Conservation (phyloP, 192 early-diverging fungal genomes). For the Coemansia sp. region DNA sequence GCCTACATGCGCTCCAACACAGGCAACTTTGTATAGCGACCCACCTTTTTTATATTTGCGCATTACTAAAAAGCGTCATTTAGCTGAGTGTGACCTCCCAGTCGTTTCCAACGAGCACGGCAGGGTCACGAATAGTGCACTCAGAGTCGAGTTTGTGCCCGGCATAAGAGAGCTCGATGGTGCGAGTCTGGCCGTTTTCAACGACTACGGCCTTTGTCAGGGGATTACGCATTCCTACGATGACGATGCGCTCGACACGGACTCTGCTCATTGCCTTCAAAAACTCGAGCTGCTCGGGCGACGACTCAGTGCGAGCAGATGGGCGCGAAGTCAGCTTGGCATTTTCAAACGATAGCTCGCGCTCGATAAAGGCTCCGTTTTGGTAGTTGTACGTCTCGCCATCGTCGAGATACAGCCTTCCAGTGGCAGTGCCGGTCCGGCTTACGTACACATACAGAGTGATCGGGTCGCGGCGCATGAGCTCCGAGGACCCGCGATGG, state of each 20-base stretch:
- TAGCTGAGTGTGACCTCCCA: constrained; percentile 49
- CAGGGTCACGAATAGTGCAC: constrained; percentile 51
- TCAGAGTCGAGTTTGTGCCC: constrained; percentile 16
- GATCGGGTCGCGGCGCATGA: constrained; percentile 85
- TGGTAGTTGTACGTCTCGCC: constrained; percentile 75
- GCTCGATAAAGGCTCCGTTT: constrained; percentile 66
- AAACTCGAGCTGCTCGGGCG: constrained; percentile 18
- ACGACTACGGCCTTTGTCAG: constrained; percentile 35
- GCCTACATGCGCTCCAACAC: constrained; percentile 48
- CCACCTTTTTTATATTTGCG: background rate
- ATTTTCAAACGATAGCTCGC: constrained; percentile 30
- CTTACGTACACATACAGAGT: constrained; percentile 84
- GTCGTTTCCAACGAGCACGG: constrained; percentile 40
- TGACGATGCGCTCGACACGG: constrained; percentile 49
- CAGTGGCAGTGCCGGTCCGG: constrained; percentile 64
- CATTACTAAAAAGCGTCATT: background rate
- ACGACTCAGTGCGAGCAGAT: constrained; percentile 14
- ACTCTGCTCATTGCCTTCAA: constrained; percentile 24
- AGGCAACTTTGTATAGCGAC: constrained; percentile 30
- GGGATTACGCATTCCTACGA: constrained; percentile 38
- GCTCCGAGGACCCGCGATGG: constrained; percentile 71
- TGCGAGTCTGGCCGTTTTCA: constrained; percentile 27
- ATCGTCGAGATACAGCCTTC: constrained; percentile 89
- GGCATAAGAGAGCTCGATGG: constrained; percentile 29
- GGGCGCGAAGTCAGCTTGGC: constrained; percentile 43